Conservation (phyloP, 2,329 filamentous ascomycete species). For the Neofusicoccum cordaticola region DNA sequence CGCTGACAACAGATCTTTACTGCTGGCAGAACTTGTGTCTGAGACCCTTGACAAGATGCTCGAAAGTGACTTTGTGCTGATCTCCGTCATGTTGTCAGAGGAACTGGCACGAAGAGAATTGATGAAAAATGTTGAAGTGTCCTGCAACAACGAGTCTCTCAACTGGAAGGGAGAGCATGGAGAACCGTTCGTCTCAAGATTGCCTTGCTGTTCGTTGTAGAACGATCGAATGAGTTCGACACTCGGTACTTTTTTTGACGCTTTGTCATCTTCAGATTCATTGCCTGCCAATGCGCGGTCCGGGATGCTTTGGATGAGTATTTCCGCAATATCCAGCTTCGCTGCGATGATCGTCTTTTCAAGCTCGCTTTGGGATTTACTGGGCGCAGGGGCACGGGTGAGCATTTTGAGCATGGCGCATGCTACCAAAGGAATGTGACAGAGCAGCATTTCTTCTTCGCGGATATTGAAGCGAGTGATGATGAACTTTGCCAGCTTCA, state of each 20-base stretch:
- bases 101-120: conserved; percentile 22
- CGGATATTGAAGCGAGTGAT: conserved; percentile 84
- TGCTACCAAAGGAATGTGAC: conserved; percentile 76
- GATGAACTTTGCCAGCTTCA: conserved; percentile 78
- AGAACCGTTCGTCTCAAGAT: conserved; percentile 29
- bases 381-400: conserved; percentile 23
- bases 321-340: conserved; percentile 36
- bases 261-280: conserved; percentile 8
- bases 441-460: conserved; percentile 91
- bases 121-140: conserved; percentile 29
- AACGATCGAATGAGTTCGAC: conserved; percentile 29
- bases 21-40: conserved; percentile 26
- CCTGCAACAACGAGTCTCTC: conserved; percentile 30
- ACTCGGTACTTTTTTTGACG: neutral
- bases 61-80: conserved; percentile 33
- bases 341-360: conserved; percentile 3
- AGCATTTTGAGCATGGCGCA: conserved; percentile 59
- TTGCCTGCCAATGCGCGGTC: conserved; percentile 28
- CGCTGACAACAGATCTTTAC: conserved; percentile 25
- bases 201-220: conserved; percentile 37
- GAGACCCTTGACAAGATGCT: conserved; percentile 32
- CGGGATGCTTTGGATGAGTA: conserved; percentile 37
- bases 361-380: conserved; percentile 3
- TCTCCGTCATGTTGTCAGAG: conserved; percentile 25
- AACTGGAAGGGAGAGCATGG: conserved; percentile 28